Base-by-base conservation (phyloP, 495 filamentous ascomycete genomes). In the Pseudoneurospora amorphoporcata region DNA sequence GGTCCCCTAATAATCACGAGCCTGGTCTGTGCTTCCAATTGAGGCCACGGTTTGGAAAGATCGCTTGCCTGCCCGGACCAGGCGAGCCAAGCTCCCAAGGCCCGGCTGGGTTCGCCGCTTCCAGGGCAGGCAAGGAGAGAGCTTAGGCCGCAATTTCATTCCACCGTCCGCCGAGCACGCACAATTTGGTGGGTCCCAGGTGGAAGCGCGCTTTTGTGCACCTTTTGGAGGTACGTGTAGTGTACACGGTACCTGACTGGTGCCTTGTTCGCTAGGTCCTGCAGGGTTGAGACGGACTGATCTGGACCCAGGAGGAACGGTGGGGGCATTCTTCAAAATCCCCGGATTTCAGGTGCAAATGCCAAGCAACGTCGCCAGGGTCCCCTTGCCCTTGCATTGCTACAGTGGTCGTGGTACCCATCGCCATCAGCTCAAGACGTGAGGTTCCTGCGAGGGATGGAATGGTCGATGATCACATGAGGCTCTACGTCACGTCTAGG, bases 31-130 rank as follows among this genome's bases (percentile, higher is more conserved):
- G 78, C 75, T 76, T 39, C 71, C 75, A 78, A 76, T 80, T 80
- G 78, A 81, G 79, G 80, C 80, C 80, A 80, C 77, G 79, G 75
- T 80, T 76, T 77, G 76, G 75, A 70, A 78, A 76, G 53, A 35
- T 35, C 32, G 53, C 53, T 65, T 65, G 53, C 53, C 53, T 5
- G 53, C 53, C 45, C 53, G 23, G 29, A 65, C 23, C 29, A 61
- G 6, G 29, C 12, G 53, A 61, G 53, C 53, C 53, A 29, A 72
- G 69, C 70, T 32, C 65, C 72, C 72, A 58, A 70, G 35, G 68
- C 23, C 23, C 23, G 23, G 23, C 71, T 75, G 71, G 73, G 61
- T 17, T 38, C 39, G 32, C 35, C 19, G 61, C 38, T 37, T 14
- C 39, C 29, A 39, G 53, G 38, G 47, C 43, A 38, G 42, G 69